Percentiles rank a stretch among this genome's conserved stretches.
Conservation (phyloP, 768 basidiomycete genomes). For the Leucosporidium yakuticum region DNA sequence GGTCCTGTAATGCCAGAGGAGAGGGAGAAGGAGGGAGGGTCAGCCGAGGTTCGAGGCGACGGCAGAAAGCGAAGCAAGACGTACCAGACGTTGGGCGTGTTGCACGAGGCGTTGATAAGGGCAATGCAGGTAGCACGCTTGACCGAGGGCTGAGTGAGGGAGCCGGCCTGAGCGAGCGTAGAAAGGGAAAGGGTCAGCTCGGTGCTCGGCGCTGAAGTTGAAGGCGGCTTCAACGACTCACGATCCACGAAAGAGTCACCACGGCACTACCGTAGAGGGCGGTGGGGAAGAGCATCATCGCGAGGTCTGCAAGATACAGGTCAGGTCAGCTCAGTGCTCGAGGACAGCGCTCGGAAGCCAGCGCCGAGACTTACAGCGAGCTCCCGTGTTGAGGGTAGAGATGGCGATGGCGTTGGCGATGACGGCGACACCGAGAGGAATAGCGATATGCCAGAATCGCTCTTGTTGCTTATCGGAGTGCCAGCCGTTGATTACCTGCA, state of each 20-base stretch:
- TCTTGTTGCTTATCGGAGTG: conserved; percentile 67
- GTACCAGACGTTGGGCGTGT: conserved; percentile 41
- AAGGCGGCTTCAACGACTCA: conserved; percentile 34
- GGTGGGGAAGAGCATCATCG: conserved; percentile 54
- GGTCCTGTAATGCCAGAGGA: too few relatives aligned
- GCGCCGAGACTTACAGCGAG: not conserved
- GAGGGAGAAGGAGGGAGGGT: not conserved
- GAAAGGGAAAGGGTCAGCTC: not conserved
- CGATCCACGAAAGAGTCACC: conserved; percentile 53
- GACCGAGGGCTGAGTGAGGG: conserved; percentile 64
- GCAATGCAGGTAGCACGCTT: conserved; percentile 75
- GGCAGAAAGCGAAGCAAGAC: not conserved
- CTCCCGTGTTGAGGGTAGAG: conserved; percentile 54
- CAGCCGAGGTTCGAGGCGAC: not conserved
- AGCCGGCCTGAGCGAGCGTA: conserved; percentile 35
- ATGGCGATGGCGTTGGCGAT: conserved; percentile 50
- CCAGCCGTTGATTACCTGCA: conserved; percentile 30
- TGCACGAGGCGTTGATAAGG: conserved; percentile 27
- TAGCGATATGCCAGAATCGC: conserved; percentile 60
- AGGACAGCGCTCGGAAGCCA: too few relatives aligned
- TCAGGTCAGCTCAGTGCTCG: too few relatives aligned
- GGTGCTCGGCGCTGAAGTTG: too few relatives aligned
- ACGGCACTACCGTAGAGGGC: conserved; percentile 41
- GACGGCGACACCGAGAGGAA: conserved; percentile 50
- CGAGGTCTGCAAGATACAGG: not conserved